A percentile compares a stretch with the other conserved stretches of the same genome.
These are phyloP conservation scores for Botrytis sinoallii DNA, from an alignment of 2,329 filamentous ascomycete species.

Conservation along the genomic window DNA sequence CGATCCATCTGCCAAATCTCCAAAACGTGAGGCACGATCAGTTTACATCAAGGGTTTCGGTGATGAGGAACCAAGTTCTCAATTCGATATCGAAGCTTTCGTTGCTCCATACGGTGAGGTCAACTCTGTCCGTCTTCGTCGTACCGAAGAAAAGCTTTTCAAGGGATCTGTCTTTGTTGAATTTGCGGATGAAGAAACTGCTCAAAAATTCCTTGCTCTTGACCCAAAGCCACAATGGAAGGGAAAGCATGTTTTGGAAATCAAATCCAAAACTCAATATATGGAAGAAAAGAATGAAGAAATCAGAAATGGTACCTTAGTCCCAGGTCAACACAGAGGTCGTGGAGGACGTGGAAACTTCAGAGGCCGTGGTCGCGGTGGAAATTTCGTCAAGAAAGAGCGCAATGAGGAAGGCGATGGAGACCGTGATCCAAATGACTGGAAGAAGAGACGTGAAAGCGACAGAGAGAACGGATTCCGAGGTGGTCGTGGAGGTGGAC, in stretches of 20 bases:
- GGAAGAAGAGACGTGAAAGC: slow-evolving; percentile 61
- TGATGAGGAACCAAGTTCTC: slow-evolving; percentile 75
- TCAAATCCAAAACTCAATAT: slow-evolving; percentile 88
- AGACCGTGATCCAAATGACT: slow-evolving; percentile 52
- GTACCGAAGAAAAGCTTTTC: slow-evolving; percentile 69
- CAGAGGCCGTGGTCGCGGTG: slow-evolving; percentile 41
- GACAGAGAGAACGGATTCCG: slow-evolving; percentile 60
- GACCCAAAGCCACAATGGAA: slow-evolving; percentile 84
- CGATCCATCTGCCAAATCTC: slow-evolving; percentile 48
- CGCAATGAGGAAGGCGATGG: slow-evolving; percentile 29
- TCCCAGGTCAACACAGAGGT: slow-evolving; percentile 43
- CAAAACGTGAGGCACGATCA: slow-evolving; percentile 66
- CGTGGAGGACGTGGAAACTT: slow-evolving; percentile 23
- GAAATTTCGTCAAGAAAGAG: slow-evolving; percentile 14
- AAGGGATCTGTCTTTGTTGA: slow-evolving; percentile 97
- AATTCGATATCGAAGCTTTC: slow-evolving; percentile 92
- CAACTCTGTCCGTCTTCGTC: slow-evolving; percentile 82
- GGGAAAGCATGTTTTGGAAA: slow-evolving; percentile 65
- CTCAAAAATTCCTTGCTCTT: slow-evolving; percentile 74
- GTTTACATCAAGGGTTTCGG: slow-evolving; percentile 96
- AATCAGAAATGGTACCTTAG: slow-evolving; percentile 67
- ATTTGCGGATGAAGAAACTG: slow-evolving; percentile 75
- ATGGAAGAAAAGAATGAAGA: slow-evolving; percentile 71
- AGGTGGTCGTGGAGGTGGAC: slow-evolving; percentile 39
- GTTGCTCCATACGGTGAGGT: slow-evolving; percentile 77